These are phyloP conservation scores for Gigaspora rosea DNA, from an alignment of 192 early-diverging fungal genomes.

Conservation along the genomic window DNA sequence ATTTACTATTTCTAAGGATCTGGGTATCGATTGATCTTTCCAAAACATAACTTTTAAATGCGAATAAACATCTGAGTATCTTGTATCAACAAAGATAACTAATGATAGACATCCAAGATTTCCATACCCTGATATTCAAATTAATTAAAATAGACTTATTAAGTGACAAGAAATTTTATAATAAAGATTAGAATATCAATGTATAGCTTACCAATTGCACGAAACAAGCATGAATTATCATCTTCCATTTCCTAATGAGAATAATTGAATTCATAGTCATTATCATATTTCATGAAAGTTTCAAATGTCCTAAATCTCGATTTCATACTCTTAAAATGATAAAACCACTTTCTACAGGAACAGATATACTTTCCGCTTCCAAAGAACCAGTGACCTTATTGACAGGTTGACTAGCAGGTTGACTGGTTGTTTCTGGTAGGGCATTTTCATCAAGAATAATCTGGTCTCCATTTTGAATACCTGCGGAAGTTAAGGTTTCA, in stretches of 20 bases:
- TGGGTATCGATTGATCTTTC: slow-evolving; percentile 33
- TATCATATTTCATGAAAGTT: background rate
- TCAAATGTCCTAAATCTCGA: background rate
- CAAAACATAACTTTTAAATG: slow-evolving; percentile 38
- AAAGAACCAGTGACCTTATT: background rate
- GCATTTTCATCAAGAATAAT: slow-evolving; percentile 2
- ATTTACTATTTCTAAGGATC: slow-evolving; percentile 41
- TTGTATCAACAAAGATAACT: background rate
- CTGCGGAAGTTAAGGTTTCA: background rate
- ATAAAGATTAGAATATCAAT: background rate
- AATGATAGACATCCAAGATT: background rate
- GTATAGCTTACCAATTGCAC: slow-evolving; percentile 4
- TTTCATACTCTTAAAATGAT: background rate
- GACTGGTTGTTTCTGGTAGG: background rate
- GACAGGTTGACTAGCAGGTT: background rate
- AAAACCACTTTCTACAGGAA: background rate
- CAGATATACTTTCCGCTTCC: background rate
- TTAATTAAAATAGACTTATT: background rate
- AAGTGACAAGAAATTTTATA: background rate
- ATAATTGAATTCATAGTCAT: background rate
- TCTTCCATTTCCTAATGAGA: slow-evolving; percentile 18
- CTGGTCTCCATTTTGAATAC: slow-evolving; percentile 4
- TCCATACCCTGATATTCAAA: background rate
- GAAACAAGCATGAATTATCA: slow-evolving; percentile 25
- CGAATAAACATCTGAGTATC: background rate